phyloP scores from a whole-genome alignment of 495 filamentous ascomycete species.

The Darksidea phi region DNA sequence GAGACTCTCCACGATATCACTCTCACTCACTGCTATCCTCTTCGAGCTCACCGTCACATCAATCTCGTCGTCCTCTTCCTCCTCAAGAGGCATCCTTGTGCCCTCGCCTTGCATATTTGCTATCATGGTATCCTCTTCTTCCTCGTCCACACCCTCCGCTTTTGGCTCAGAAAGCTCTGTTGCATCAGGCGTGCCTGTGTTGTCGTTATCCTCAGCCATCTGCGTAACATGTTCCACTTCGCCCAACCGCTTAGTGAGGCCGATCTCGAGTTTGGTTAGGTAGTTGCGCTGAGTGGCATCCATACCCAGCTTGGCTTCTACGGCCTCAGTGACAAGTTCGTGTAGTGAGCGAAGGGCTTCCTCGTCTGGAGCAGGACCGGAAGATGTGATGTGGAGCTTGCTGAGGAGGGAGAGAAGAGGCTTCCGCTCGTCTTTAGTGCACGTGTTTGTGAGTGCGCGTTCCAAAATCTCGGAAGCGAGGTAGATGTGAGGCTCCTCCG shows the following conservation, averaged over 20 bases:
- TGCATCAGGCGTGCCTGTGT: background rate
- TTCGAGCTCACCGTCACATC: conserved; percentile 36
- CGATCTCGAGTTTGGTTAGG: conserved; percentile 37
- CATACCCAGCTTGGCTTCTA: conserved; percentile 35
- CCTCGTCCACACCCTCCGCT: conserved; percentile 27
- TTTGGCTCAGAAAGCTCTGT: conserved; percentile 28
- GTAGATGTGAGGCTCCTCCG: conserved; percentile 66
- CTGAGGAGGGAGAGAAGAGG: conserved; percentile 70
- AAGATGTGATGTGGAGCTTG: conserved; percentile 73
- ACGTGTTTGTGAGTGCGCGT: conserved; percentile 53
- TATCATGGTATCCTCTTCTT: conserved; percentile 26
- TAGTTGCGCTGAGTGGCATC: conserved; percentile 40
- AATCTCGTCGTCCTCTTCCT: conserved; percentile 43
- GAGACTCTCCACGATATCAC: conserved; percentile 35
- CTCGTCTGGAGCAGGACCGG: conserved; percentile 16
- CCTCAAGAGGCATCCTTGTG: conserved; percentile 35
- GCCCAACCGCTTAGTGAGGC: conserved; percentile 30
- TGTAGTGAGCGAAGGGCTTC: conserved; percentile 41
- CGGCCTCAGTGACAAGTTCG: conserved; percentile 35
- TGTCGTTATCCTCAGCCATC: conserved; percentile 6
- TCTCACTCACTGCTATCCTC: conserved; percentile 27
- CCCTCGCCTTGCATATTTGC: conserved; percentile 29
- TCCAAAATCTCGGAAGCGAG: conserved; percentile 65
- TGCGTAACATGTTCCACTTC: conserved; percentile 22
- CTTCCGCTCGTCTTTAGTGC: conserved; percentile 76